A percentile compares a stretch with the other conserved stretches of the same genome.
These are phyloP conservation scores for Trichosporon sp. DNA, from an alignment of 1,284 basidiomycete genomes.

Conservation along the genomic window DNA sequence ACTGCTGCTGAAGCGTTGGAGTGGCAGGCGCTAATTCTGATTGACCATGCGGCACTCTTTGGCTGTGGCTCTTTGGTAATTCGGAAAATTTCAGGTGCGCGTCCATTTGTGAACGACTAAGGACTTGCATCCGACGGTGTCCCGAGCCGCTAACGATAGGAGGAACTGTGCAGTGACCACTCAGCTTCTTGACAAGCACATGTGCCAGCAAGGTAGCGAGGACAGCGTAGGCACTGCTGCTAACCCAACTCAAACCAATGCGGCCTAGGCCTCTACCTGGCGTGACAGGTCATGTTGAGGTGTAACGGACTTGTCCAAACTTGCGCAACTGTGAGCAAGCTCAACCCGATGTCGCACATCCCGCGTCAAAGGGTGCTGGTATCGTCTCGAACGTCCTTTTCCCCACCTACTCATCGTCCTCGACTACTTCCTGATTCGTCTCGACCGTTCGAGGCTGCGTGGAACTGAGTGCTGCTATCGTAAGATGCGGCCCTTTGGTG, in stretches of 20 bases:
- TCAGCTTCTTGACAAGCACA: too few relatives aligned
- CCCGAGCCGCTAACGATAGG: neutral
- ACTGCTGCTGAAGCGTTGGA: neutral
- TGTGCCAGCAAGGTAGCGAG: neutral
- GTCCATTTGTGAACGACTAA: neutral
- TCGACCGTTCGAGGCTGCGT: too few relatives aligned
- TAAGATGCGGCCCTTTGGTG: too few relatives aligned
- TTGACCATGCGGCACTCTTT: neutral
- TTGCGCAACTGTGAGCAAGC: neutral
- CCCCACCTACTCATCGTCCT: neutral
- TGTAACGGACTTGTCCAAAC: neutral
- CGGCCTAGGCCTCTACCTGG: neutral
- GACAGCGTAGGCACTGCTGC: neutral
- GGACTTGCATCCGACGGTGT: neutral
- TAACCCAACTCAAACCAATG: neutral
- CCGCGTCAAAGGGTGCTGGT: neutral
- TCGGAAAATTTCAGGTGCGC: neutral
- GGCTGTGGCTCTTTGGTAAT: neutral
- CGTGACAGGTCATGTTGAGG: neutral
- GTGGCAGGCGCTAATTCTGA: neutral
- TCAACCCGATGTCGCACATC: neutral
- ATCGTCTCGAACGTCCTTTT: neutral
- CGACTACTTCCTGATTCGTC: too few relatives aligned
- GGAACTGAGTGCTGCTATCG: too few relatives aligned
- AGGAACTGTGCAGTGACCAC: neutral